A percentile compares a stretch with the other conserved stretches of the same genome.
phyloP scores from a whole-genome alignment of 176 grass and related monocot genomes.

The Phoenix dactylifera region DNA sequence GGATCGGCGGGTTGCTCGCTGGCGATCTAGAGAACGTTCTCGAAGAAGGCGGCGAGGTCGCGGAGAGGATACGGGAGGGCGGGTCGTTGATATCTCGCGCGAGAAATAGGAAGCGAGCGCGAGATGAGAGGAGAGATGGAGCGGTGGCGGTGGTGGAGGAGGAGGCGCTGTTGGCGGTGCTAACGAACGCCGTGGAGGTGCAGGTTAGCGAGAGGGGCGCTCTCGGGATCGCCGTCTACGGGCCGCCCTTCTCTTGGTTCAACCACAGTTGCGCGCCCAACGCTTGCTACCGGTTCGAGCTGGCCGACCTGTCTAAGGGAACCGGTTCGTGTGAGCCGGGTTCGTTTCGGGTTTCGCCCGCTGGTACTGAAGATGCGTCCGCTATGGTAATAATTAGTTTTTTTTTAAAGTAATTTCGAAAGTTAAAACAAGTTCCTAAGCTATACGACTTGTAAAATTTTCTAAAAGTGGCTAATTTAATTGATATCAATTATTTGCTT shows the following conservation, averaged over 20 bases:
- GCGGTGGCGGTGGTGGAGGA: conserved; percentile 24
- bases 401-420: no score
- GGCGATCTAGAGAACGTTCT: conserved; percentile 40
- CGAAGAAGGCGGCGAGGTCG: conserved; percentile 35
- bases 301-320: conserved; percentile 13
- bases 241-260: conserved; percentile 78
- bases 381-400: conserved; percentile 27
- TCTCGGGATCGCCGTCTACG: conserved; percentile 62
- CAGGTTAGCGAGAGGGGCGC: conserved; percentile 42
- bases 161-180: conserved; percentile 54
- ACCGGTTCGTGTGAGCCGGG: conserved; percentile 13
- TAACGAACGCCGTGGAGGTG: conserved; percentile 66
- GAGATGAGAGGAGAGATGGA: not conserved
- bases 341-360: conserved; percentile 25
- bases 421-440: no score
- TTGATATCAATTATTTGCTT: not conserved
- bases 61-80: conserved; percentile 44
- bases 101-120: conserved; percentile 19
- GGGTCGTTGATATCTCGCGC: conserved; percentile 46
- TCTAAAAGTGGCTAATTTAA: no score
- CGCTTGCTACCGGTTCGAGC: conserved; percentile 53
- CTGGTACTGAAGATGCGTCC: conserved; percentile 21
- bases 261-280: conserved; percentile 85
- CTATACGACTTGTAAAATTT: no score
- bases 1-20: conserved; percentile 57